Conservation (phyloP, 2,329 filamentous ascomycete species). For the Xylaria sp. region DNA sequence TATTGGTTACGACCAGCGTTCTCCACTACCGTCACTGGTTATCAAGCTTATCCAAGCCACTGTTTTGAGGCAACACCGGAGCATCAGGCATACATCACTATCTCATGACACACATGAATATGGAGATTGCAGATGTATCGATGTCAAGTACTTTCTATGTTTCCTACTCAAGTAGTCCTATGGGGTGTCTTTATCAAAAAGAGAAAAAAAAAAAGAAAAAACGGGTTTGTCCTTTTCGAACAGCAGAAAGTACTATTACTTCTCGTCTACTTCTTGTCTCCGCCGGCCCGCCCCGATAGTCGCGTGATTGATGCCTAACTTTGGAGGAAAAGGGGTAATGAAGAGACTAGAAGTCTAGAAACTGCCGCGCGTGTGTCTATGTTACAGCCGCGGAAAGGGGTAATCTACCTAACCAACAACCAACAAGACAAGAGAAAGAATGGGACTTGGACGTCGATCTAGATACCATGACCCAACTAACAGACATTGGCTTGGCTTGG, state of each 20-base stretch:
- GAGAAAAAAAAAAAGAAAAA: neutral
- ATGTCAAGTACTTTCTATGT: neutral
- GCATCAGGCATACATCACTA: neutral
- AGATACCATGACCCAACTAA: neutral
- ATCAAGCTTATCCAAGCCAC: neutral
- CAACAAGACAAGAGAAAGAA: slow-evolving; percentile 11
- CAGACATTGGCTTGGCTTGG: neutral
- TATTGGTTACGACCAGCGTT: neutral
- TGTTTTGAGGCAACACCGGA: neutral
- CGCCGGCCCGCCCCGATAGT: neutral
- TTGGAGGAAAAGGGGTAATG: neutral
- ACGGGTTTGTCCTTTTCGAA: neutral
- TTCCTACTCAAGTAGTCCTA: neutral
- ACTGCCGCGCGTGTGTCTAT: slow-evolving; percentile 25
- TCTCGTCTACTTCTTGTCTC: slow-evolving; percentile 12
- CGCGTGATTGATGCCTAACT: slow-evolving; percentile 15
- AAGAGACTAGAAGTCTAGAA: slow-evolving; percentile 1
- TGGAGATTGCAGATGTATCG: neutral
- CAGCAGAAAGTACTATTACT: slow-evolving; percentile 1
- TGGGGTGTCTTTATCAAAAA: slow-evolving; percentile 18
- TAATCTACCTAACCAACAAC: slow-evolving; percentile 15
- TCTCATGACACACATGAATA: slow-evolving; percentile 7
- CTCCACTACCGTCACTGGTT: neutral
- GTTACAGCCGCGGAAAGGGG: slow-evolving; percentile 8
- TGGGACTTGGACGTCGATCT: neutral